Base-by-base conservation (phyloP, 2,329 filamentous ascomycete species). In the Cladophialophora exuberans region DNA sequence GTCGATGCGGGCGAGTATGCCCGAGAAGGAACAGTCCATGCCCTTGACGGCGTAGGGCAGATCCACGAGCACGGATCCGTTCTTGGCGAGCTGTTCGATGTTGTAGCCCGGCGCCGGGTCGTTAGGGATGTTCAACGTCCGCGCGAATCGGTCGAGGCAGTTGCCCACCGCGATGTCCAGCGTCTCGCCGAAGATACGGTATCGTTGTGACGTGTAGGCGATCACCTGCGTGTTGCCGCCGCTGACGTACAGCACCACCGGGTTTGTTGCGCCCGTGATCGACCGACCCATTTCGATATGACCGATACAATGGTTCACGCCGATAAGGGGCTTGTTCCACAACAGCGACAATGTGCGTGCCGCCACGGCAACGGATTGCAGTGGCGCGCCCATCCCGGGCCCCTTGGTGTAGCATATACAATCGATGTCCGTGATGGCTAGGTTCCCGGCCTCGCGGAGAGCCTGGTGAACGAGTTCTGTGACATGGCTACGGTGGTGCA, bases 211-310 rank as follows among this genome's bases (percentile, higher is more conserved):
- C 30, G 90, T 91, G 75, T 97, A 99, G 42, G 94, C 94, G 63
- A 97, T 97, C 22, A 97, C 93, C 76, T 99, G 93, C 11, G 93
- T 96, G 77, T 99, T 99, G 55, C 94, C 94, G 59, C 94, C 94
- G 18, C 85, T 90, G 35, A 97, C 94, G 73, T 99, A 99, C 33
- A 99, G 79, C 43, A 99, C 94, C 30, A 97, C 92, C 0, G 94
- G 94, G 73, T 99, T 93, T 20, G 83, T 77, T 13, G 94, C 91
- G 56, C 90, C 89, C 3, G 94, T 97, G 69, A 99, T 96, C 56
- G 88, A 83, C 46, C 94, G 83, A 26, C 94, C 94, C 94, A 99
- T 99, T 77, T 99, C 94, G 67, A 99, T 97, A 73, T 99, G 94
- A 38, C 94, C 94, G 43, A 99, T 89, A 73, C 94, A 99, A 75